Conservation (phyloP, 2,329 filamentous ascomycete species). For the Trichoderma koningiopsis region DNA sequence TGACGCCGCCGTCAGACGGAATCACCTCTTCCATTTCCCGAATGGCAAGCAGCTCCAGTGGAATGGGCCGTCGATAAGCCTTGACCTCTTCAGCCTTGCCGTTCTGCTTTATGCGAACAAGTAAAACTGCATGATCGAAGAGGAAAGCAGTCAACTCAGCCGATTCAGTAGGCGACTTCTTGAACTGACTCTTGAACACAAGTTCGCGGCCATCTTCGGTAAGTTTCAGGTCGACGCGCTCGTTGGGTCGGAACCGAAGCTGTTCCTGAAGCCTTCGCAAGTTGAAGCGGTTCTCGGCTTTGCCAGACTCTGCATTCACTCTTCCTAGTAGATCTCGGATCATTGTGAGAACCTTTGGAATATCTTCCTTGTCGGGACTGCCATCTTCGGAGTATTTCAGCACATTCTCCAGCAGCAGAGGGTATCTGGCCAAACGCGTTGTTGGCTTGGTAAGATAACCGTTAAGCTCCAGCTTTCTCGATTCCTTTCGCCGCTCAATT, state of each 20-base stretch:
- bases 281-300: slow-evolving; percentile 97
- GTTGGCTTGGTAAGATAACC: slow-evolving; percentile 98
- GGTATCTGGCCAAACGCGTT: slow-evolving; percentile 90
- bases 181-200: slow-evolving; percentile 91
- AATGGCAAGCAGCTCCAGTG: slow-evolving; percentile 88
- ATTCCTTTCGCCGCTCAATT: slow-evolving; percentile 93
- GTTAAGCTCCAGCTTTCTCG: slow-evolving; percentile 93
- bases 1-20: slow-evolving; percentile 75
- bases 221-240: slow-evolving; percentile 89
- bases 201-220: slow-evolving; percentile 92
- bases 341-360: slow-evolving; percentile 82
- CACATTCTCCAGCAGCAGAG: slow-evolving; percentile 86
- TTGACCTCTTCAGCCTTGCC: slow-evolving; percentile 95
- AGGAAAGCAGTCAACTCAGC: slow-evolving; percentile 92
- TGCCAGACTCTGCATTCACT: slow-evolving; percentile 94
- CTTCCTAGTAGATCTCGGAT: slow-evolving; percentile 85
- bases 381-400: slow-evolving; percentile 88
- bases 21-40: slow-evolving; percentile 97
- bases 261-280: slow-evolving; percentile 88
- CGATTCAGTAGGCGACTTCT: slow-evolving; percentile 86
- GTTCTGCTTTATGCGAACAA: slow-evolving; percentile 87
- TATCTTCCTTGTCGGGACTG: slow-evolving; percentile 86
- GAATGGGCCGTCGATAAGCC: slow-evolving; percentile 91
- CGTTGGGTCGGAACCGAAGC: slow-evolving; percentile 85
- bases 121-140: slow-evolving; percentile 91